Base-by-base conservation (phyloP, 148 eudicot genomes). In the Camellia japonica region DNA sequence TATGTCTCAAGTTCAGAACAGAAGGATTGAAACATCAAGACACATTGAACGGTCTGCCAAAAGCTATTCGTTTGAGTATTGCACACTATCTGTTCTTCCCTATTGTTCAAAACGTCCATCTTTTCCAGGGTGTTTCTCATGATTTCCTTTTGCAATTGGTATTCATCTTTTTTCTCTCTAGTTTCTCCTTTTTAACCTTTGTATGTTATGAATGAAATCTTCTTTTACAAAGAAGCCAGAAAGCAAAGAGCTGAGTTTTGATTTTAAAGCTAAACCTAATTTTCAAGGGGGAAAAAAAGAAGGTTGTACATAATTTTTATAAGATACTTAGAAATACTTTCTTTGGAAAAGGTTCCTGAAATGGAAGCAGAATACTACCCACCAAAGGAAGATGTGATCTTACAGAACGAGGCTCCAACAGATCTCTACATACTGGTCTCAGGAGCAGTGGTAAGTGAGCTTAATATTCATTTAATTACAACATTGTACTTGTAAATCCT, bases 281-380 rank as follows among this genome's bases (percentile, higher is more conserved):
- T 66, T 49, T 49, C 52, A 49, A 49, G 7, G 7, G 52, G 6
- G 7, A 49, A 49, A 56, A 12, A 14, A 56, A 7, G 16, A 56
- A 56, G n/a, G 52, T 51, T 68, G 42, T 30, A 42, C n/a, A 68
- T 19, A 5, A 42, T 38, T 51, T 16, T 63, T 43, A 20, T 65
- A 65, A 61, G 12, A 82, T 30, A 18, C 43, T 65, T 18, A 52
- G 56, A 20, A 52, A n/a, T 71, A 4, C 63, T 46, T 80, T 75
- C 68, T 18, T 71, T 13, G 58, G 16, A 58, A 46, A 80, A 94
- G 98, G 97, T 92, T 74, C 85, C 97, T 0, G 97, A 92, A 79
- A 82, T 95, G 89, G 94, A 92, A 54, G 98, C 97, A 64, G 98
- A 93, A 66, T 95, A 93, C 82, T 93, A 85, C 80, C 95, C 98